phyloP scores from a whole-genome alignment of 352 stramenopile genomes.

The Pythium apleroticum region DNA sequence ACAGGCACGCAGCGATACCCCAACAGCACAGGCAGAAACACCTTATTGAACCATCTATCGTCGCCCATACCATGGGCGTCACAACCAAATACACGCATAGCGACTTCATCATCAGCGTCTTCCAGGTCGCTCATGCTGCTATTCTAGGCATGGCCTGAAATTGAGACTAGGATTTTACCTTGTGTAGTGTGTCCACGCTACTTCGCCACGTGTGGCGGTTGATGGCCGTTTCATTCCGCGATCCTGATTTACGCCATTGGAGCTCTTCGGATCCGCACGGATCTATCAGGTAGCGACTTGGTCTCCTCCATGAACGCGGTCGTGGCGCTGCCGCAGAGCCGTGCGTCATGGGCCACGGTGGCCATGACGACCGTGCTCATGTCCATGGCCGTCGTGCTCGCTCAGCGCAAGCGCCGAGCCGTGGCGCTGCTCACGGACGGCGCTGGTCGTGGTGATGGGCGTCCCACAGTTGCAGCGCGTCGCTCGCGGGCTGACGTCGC shows the following conservation, averaged over 20 bases:
- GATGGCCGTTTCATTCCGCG: slow-evolving; percentile 7
- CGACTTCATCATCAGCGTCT: background rate
- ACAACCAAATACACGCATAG: background rate
- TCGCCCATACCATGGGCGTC: background rate
- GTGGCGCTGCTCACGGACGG: slow-evolving; percentile 5
- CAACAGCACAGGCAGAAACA: background rate
- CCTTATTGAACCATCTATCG: background rate
- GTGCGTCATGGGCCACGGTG: slow-evolving; percentile 35
- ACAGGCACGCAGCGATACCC: background rate
- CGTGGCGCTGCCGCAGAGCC: slow-evolving; percentile 10
- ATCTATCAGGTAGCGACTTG: background rate
- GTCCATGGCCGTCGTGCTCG: slow-evolving; percentile 38
- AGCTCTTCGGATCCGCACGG: background rate
- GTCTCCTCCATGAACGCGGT: slow-evolving; percentile 4
- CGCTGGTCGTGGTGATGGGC: background rate
- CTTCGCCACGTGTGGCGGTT: background rate
- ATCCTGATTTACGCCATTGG: slow-evolving; percentile 1
- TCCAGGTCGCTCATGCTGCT: background rate
- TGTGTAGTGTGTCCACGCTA: background rate
- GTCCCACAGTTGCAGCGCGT: background rate
- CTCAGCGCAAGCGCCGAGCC: slow-evolving; percentile 18
- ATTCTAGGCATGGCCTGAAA: background rate
- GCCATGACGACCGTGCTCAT: slow-evolving; percentile 30
- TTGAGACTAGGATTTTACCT: background rate
- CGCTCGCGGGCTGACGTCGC: slow-evolving; percentile 18